These are phyloP conservation scores for Periconia macrospinosa DNA, from an alignment of 2,329 filamentous ascomycete genomes.

Conservation along the genomic window DNA sequence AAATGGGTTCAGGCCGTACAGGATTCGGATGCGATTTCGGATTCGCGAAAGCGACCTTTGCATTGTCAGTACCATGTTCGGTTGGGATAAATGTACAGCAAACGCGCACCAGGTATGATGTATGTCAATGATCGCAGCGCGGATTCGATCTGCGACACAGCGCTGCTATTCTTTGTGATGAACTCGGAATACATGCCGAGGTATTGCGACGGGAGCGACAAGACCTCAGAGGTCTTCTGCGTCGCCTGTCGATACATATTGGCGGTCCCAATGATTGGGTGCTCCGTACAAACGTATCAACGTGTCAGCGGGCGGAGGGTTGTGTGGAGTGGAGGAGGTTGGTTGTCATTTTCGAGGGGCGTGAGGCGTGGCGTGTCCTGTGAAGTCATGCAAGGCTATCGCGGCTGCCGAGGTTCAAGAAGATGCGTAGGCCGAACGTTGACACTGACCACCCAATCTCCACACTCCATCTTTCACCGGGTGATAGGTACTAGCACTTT, in stretches of 20 bases:
- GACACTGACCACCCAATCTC: background rate
- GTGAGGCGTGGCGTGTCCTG: background rate
- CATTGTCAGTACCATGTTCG: constrained; percentile 17
- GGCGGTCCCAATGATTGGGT: constrained; percentile 21
- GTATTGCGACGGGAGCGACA: constrained; percentile 66
- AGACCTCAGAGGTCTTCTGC: constrained; percentile 47
- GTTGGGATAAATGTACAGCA: background rate
- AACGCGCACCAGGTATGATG: constrained; percentile 76
- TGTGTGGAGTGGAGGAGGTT: constrained; percentile 23
- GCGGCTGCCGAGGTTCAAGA: constrained; percentile 37
- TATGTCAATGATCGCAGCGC: constrained; percentile 91
- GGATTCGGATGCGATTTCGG: constrained; percentile 92
- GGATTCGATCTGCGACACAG: constrained; percentile 93
- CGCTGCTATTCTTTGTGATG: constrained; percentile 90
- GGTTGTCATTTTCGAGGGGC: constrained; percentile 14
- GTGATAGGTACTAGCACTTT: background rate
- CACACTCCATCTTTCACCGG: background rate
- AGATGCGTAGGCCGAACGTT: constrained; percentile 4
- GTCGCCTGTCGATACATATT: constrained; percentile 44
- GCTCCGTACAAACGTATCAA: constrained; percentile 11
- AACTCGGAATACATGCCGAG: constrained; percentile 80
- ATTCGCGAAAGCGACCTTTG: constrained; percentile 81
- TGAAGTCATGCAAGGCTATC: constrained; percentile 26
- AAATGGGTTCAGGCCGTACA: constrained; percentile 47
- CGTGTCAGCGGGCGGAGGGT: constrained; percentile 9